A percentile compares a stretch with the other conserved stretches of the same genome.
Evolutionary conservation across 805 yeast species (phyloP).

Genomic region (Candida rishiriensis): DNA sequence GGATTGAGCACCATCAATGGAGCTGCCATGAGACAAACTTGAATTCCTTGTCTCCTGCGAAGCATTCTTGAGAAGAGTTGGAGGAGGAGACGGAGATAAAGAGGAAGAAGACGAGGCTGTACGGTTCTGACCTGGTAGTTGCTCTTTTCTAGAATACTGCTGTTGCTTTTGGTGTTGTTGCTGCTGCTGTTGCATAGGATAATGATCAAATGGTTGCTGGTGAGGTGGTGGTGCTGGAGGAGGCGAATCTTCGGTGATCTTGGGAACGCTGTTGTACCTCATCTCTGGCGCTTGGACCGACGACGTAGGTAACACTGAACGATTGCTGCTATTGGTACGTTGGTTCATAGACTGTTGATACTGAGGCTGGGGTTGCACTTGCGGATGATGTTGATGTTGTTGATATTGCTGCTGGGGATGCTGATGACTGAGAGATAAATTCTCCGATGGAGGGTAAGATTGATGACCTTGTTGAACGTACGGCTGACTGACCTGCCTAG

Average conservation of each 20-base stretch:
- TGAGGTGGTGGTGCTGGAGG: constrained; percentile 1
- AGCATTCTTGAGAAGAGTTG: neutral
- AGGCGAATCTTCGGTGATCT: neutral
- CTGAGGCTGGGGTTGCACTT: neutral
- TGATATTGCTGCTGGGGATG: constrained; percentile 2
- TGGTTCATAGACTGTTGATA: neutral
- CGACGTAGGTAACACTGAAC: neutral
- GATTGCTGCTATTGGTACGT: neutral
- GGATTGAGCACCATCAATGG: constrained; percentile 7
- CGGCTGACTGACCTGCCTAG: neutral
- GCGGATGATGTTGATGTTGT: constrained; percentile 2
- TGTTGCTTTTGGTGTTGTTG: constrained; percentile 4
- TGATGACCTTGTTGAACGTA: neutral
- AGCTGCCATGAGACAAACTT: neutral
- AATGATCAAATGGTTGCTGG: constrained; percentile 3
- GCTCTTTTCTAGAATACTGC: constrained; percentile 4
- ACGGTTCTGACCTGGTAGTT: neutral
- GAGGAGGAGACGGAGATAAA: neutral
- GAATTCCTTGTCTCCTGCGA: neutral
- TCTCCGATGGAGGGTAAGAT: neutral
- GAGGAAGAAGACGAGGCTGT: neutral
- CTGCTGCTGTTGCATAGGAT: constrained; percentile 4
- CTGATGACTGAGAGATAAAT: neutral
- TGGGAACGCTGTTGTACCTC: neutral
- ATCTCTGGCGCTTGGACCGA: neutral